phyloP scores from a whole-genome alignment of 2,329 filamentous ascomycete species.

The Exophiala alcalophila region DNA sequence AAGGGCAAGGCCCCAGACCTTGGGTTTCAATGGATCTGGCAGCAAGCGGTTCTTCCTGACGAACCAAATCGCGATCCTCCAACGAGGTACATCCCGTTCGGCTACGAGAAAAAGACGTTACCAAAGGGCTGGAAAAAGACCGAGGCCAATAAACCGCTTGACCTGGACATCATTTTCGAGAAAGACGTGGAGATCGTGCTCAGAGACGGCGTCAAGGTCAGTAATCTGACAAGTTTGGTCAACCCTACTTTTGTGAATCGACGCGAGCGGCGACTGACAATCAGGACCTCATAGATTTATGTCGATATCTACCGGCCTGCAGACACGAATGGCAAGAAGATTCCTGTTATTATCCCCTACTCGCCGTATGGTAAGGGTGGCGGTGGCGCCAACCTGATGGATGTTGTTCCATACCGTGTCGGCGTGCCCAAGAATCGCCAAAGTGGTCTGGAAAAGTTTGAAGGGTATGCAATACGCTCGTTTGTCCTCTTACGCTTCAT shows the following conservation, averaged over 20 bases:
- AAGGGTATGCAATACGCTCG: too few relatives aligned
- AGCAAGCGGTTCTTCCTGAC: conserved; percentile 15
- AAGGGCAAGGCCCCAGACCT: conserved; percentile 13
- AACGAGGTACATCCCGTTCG: conserved; percentile 14
- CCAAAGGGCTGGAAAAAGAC: conserved; percentile 17
- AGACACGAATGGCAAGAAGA: conserved; percentile 23
- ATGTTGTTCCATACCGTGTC: conserved; percentile 31
- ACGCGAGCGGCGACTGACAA: not conserved
- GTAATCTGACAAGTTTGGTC: too few relatives aligned
- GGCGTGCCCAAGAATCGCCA: conserved; percentile 32
- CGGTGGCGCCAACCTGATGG: conserved; percentile 20
- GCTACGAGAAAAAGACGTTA: conserved; percentile 15
- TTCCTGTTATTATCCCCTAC: conserved; percentile 33
- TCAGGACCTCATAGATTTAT: conserved; percentile 23
- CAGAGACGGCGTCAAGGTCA: conserved; percentile 32
- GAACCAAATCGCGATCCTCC: conserved; percentile 5
- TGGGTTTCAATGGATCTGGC: conserved; percentile 16
- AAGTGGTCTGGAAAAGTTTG: conserved; percentile 27
- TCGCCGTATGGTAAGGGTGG: conserved; percentile 35
- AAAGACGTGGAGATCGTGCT: conserved; percentile 30
- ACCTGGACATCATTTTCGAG: conserved; percentile 28
- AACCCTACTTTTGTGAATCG: conserved; percentile 24
- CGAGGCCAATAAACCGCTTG: conserved; percentile 12
- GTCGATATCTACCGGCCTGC: conserved; percentile 33
- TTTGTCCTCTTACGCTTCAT: too few relatives aligned